Evolutionary conservation across 2,329 filamentous ascomycete species (phyloP).

Genomic region (Talaromyces verruculosus): DNA sequence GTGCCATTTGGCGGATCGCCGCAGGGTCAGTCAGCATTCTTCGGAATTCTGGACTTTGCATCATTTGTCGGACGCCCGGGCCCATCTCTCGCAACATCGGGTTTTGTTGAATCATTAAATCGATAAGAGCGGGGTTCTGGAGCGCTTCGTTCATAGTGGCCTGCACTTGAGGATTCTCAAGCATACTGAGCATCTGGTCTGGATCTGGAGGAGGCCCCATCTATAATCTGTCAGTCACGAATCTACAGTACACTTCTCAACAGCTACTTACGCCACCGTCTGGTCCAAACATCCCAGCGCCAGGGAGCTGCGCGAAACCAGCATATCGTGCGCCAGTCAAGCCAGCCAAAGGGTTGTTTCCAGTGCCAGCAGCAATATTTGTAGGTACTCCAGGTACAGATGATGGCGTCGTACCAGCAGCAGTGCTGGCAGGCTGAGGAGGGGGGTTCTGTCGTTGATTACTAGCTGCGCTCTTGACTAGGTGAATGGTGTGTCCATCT

Average conservation of each 20-base stretch:
- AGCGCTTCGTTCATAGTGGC: constrained; percentile 91
- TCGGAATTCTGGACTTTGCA: constrained; percentile 84
- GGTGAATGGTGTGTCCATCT: constrained; percentile 88
- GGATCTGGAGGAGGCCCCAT: constrained; percentile 85
- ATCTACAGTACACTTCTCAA: background rate
- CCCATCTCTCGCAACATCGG: constrained; percentile 72
- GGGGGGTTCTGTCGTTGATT: constrained; percentile 64
- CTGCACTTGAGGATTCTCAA: constrained; percentile 83
- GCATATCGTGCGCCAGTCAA: constrained; percentile 92
- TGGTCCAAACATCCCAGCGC: constrained; percentile 83
- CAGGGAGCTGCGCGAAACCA: constrained; percentile 84
- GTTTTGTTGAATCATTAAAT: constrained; percentile 91
- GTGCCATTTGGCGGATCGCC: constrained; percentile 75
- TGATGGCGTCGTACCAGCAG: constrained; percentile 35
- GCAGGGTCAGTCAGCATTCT: constrained; percentile 91
- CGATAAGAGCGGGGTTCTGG: constrained; percentile 89
- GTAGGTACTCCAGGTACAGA: constrained; percentile 46
- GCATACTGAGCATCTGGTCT: constrained; percentile 78
- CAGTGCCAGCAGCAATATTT: constrained; percentile 53
- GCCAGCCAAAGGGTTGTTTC: constrained; percentile 85
- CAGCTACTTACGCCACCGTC: constrained; percentile 78
- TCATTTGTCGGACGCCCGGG: constrained; percentile 75
- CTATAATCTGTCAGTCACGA: constrained; percentile 46
- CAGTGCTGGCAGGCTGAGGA: constrained; percentile 45
- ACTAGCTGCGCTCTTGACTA: constrained; percentile 94